phyloP scores from a whole-genome alignment of 495 filamentous ascomycete species.

The Paragyromitra xinjiangensis region DNA sequence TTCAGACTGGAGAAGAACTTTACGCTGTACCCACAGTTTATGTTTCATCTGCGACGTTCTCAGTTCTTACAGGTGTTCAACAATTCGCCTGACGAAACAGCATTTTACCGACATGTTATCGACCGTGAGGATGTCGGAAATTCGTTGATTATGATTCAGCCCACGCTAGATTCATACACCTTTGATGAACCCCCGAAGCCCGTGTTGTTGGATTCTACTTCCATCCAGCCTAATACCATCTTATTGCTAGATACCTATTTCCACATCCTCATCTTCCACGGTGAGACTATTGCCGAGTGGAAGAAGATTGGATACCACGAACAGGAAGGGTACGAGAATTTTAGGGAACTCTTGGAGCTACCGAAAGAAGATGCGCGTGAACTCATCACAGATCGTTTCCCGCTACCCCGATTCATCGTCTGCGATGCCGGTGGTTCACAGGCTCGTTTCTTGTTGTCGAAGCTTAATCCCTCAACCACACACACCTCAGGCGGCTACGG shows the following conservation, averaged over 20 bases:
- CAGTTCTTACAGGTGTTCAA: slow-evolving; percentile 99
- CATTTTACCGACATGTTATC: slow-evolving; percentile 96
- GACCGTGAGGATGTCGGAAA: slow-evolving; percentile 98
- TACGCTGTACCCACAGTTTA: slow-evolving; percentile 98
- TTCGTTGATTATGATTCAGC: slow-evolving; percentile 98
- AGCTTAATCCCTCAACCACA: slow-evolving; percentile 98
- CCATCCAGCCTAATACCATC: slow-evolving; percentile 92
- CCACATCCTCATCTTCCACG: slow-evolving; percentile 99
- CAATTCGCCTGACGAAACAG: slow-evolving; percentile 98
- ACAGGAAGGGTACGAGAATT: slow-evolving; percentile 98
- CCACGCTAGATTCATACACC: slow-evolving; percentile 95
- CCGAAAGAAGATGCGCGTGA: slow-evolving; percentile 99
- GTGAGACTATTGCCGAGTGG: slow-evolving; percentile 98
- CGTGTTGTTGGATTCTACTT: slow-evolving; percentile 93
- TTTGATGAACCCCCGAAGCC: slow-evolving; percentile 92
- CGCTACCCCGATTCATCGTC: slow-evolving; percentile 96
- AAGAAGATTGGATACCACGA: slow-evolving; percentile 98
- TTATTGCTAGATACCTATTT: slow-evolving; percentile 98
- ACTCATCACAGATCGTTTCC: slow-evolving; percentile 96
- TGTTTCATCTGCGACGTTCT: slow-evolving; percentile 97
- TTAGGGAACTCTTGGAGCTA: slow-evolving; percentile 83
- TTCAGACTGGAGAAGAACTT: slow-evolving; percentile 99
- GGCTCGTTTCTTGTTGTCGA: slow-evolving; percentile 95
- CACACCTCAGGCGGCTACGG: slow-evolving; percentile 93
- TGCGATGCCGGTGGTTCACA: slow-evolving; percentile 98